phyloP scores from a whole-genome alignment of 768 basidiomycete species.

The Tricholoma sp. region DNA sequence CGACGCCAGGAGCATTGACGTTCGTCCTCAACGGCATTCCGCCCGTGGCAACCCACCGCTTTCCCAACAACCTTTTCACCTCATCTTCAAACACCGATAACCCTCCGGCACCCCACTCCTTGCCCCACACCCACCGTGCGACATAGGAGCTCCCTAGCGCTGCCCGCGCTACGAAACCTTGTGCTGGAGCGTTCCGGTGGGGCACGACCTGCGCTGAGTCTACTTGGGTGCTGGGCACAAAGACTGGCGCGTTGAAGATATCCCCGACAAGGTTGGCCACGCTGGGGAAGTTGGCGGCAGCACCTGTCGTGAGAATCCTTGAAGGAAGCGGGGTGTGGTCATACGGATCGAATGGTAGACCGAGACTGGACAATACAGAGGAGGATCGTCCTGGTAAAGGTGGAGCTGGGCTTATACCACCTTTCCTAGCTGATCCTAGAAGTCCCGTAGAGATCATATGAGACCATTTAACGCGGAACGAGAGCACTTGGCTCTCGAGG shows the following conservation, averaged over 20 bases:
- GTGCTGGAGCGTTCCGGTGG: slow-evolving; percentile 70
- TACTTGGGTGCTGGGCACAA: slow-evolving; percentile 68
- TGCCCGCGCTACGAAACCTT: slow-evolving; percentile 63
- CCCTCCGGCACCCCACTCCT: slow-evolving; percentile 46
- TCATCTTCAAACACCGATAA: slow-evolving; percentile 77
- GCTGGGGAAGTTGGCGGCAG: slow-evolving; percentile 80
- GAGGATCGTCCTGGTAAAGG: slow-evolving; percentile 25
- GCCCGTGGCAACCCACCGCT: slow-evolving; percentile 69
- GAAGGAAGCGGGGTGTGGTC: slow-evolving; percentile 60
- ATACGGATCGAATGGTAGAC: slow-evolving; percentile 76
- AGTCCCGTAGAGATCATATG: slow-evolving; percentile 66
- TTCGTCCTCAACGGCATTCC: slow-evolving; percentile 56
- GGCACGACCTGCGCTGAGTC: slow-evolving; percentile 69
- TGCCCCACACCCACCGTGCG: slow-evolving; percentile 84
- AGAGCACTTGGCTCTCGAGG: slow-evolving; percentile 74
- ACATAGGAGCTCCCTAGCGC: slow-evolving; percentile 73
- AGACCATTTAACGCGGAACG: slow-evolving; percentile 80
- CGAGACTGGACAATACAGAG: slow-evolving; percentile 40
- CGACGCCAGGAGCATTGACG: slow-evolving; percentile 36
- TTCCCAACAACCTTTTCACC: slow-evolving; percentile 61
- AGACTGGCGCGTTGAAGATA: slow-evolving; percentile 77
- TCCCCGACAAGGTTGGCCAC: slow-evolving; percentile 78
- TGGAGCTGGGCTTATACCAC: slow-evolving; percentile 29
- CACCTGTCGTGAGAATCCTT: slow-evolving; percentile 67
- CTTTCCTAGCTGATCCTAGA: slow-evolving; percentile 41